phyloP scores from a whole-genome alignment of 73 alveolate species.

The Vitrella brassicaformis region DNA sequence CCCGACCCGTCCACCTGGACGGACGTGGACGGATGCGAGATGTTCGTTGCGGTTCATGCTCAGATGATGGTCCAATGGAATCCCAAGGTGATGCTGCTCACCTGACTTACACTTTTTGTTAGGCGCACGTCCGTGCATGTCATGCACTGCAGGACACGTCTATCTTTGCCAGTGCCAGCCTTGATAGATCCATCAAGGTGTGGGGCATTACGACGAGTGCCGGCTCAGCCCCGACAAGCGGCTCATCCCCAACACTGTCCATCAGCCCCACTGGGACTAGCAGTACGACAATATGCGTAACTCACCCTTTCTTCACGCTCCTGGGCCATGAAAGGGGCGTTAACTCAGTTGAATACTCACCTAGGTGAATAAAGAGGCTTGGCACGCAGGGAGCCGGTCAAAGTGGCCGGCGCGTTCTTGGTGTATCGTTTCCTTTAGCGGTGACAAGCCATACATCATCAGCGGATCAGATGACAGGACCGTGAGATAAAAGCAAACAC shows the following conservation, averaged over 20 bases:
- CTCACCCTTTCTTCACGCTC: conserved; percentile 77
- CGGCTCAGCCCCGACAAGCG: conserved; percentile 3
- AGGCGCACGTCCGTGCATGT: neutral
- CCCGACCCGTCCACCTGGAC: conserved; percentile 75
- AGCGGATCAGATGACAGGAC: conserved; percentile 91
- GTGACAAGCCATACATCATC: conserved; percentile 90
- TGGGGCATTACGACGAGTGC: conserved; percentile 53
- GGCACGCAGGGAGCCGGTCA: too few relatives aligned
- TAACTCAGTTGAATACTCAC: conserved; percentile 81
- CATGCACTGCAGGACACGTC: conserved; percentile 55
- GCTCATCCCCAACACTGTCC: too few relatives aligned
- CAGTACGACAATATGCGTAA: conserved; percentile 2
- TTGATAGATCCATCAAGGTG: conserved; percentile 62
- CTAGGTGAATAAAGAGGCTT: too few relatives aligned
- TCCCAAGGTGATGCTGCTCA: conserved; percentile 8
- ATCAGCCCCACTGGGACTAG: neutral
- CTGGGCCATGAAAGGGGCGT: conserved; percentile 94
- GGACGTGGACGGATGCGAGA: too few relatives aligned
- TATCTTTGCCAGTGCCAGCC: conserved; percentile 84
- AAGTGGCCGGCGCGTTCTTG: neutral
- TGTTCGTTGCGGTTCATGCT: too few relatives aligned
- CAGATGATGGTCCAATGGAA: conserved; percentile 42
- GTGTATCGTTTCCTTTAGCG: conserved; percentile 36
- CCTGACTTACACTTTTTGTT: neutral
- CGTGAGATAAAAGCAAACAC: too few relatives aligned